Conservation (phyloP, 1,284 basidiomycete genomes). For the Cutaneotrichosporon sp. region DNA sequence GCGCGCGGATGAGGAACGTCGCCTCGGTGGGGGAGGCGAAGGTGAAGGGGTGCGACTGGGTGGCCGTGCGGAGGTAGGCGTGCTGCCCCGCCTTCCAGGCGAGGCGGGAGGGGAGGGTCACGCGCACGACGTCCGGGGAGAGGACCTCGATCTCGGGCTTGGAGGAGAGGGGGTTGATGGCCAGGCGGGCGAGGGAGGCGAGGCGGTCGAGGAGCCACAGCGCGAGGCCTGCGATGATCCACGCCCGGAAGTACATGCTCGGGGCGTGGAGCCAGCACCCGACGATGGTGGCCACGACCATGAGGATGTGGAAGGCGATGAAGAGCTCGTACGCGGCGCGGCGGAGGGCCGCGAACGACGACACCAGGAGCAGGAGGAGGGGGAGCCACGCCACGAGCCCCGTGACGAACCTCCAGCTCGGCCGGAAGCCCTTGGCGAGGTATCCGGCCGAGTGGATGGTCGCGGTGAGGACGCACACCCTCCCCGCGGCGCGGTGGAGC, state of each 20-base stretch:
- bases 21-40: slow-evolving; percentile 33
- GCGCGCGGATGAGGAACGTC: slow-evolving; percentile 22
- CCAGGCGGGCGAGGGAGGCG: slow-evolving; percentile 57
- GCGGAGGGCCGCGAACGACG: slow-evolving; percentile 56
- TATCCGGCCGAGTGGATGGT: slow-evolving; percentile 39
- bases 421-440: slow-evolving; percentile 16
- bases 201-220: slow-evolving; percentile 68
- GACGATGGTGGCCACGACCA: slow-evolving; percentile 35
- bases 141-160: slow-evolving; percentile 56
- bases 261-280: slow-evolving; percentile 23
- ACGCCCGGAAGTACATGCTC: slow-evolving; percentile 1
- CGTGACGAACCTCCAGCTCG: slow-evolving; percentile 8
- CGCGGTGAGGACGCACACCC: slow-evolving; percentile 33
- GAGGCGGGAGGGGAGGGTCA: slow-evolving; percentile 18
- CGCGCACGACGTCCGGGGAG: slow-evolving; percentile 53
- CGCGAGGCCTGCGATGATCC: slow-evolving; percentile 9
- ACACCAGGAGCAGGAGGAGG: slow-evolving; percentile 51
- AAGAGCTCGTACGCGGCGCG: slow-evolving; percentile 58
- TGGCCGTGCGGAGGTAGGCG: slow-evolving; percentile 30
- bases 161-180: slow-evolving; percentile 23
- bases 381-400: slow-evolving; percentile 2
- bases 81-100: slow-evolving; percentile 44
- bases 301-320: slow-evolving; percentile 56
- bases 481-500: slow-evolving; percentile 41
- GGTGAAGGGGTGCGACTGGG: slow-evolving; percentile 47